Evolutionary conservation across 2,329 filamentous ascomycete species (phyloP), one percentile per base, ranked within the genome.

Genomic region (Colletotrichum chrysophilum): DNA sequence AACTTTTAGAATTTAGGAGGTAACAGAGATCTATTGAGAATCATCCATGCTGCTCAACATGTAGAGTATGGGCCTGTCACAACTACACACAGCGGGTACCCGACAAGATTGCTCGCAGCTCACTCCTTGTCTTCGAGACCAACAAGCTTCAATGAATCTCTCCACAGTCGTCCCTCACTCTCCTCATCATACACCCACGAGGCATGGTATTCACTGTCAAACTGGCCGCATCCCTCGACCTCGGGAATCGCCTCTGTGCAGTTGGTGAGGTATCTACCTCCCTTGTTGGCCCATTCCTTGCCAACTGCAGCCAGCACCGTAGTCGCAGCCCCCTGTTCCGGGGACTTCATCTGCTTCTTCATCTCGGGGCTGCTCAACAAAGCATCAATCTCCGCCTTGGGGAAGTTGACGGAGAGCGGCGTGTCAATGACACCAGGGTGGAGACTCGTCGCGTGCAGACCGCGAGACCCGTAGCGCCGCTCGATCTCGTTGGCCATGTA

Each of bases 401-500:
- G 36, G 8, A 74, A 38, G 18, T 65, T 32, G 13, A 34, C 26
- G 3, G 66, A 28, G 8, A 70, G 60, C 2, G 28, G 14, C 14
- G 75, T 77, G 18, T 68, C 21, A 52, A 77, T 72, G 10, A 56
- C 52, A 36, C 75, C 75, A 10, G 72, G 72, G 34, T 75, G 67
- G 1, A 77, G 36, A 21, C 62, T 69, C 8, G 61, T 61, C 16
- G 67, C 87, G 75, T 89, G 90, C 4, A 74, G 12, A 1, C 66
- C 66, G 18, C 30, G 21, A 14, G 66, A 26, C 1, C 66, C 71
- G 26, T 74, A 74, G 1, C 83, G 84, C 1, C 89, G 83, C 52
- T 91, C 88, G 26, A 91, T 84, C 70, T 89, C 84, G 73, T 87
- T 89, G 3, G 89, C 86, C 67, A 88, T 86, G 78, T 86, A 88